Evolutionary conservation across 1,284 basidiomycete genomes (phyloP).

Genomic region (Inonotus hispidus): DNA sequence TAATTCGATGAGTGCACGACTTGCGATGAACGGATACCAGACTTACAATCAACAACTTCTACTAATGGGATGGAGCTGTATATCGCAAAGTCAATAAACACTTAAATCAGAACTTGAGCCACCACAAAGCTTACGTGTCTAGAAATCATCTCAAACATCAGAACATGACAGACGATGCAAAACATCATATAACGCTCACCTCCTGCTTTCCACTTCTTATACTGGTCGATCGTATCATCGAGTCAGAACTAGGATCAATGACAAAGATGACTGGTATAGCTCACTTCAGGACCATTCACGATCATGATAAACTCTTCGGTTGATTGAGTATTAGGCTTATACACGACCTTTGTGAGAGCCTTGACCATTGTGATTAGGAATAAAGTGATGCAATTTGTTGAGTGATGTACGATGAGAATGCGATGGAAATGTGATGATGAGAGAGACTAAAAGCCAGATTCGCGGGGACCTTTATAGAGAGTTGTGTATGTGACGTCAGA

Average conservation of each 20-base stretch:
- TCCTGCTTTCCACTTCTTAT: conserved; percentile 72
- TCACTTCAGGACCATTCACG: conserved; percentile 62
- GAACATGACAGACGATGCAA: conserved; percentile 26
- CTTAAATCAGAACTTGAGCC: not conserved
- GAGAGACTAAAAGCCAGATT: not conserved
- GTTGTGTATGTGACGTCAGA: conserved; percentile 7
- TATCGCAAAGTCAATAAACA: conserved; percentile 19
- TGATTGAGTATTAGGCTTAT: conserved; percentile 65
- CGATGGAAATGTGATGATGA: not conserved
- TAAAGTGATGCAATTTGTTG: conserved; percentile 6
- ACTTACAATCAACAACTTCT: conserved; percentile 72
- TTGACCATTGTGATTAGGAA: conserved; percentile 39
- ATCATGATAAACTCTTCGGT: conserved; percentile 68
- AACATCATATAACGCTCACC: conserved; percentile 38
- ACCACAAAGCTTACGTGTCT: conserved; percentile 57
- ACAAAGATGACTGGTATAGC: conserved; percentile 20
- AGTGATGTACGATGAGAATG: conserved; percentile 1
- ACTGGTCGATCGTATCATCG: conserved; percentile 38
- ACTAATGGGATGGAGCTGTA: conserved; percentile 58
- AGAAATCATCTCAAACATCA: conserved; percentile 17
- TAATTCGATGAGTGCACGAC: conserved; percentile 1
- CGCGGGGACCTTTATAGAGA: not conserved
- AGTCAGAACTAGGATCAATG: conserved; percentile 15
- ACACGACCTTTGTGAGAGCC: conserved; percentile 61
- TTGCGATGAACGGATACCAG: not conserved